Percentiles rank a stretch among this genome's conserved stretches.
Evolutionary conservation across 805 yeast genomes (phyloP).

Genomic region (Teunomyces gatunensis): DNA sequence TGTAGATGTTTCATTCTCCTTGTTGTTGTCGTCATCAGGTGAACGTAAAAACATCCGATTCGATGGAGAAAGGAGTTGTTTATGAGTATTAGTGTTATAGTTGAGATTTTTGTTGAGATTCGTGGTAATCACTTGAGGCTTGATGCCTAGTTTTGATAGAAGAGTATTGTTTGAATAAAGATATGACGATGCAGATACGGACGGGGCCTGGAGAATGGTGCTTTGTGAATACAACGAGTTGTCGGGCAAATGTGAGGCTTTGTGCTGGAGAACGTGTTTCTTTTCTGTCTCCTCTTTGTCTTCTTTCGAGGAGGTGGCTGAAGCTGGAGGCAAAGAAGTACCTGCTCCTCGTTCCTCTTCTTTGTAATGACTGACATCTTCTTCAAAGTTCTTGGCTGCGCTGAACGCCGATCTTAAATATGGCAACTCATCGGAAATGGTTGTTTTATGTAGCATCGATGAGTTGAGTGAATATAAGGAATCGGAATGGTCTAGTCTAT

Average conservation of each 20-base stretch:
- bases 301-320: neutral
- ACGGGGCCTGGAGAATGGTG: constrained; percentile 18
- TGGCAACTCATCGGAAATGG: constrained; percentile 64
- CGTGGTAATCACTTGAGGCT: constrained; percentile 39
- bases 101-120: constrained; percentile 19
- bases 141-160: constrained; percentile 38
- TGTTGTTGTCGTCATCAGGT: constrained; percentile 13
- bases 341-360: constrained; percentile 13
- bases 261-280: constrained; percentile 21
- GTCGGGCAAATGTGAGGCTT: constrained; percentile 26
- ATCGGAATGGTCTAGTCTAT: constrained; percentile 19
- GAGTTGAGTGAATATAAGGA: constrained; percentile 31
- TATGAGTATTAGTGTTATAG: constrained; percentile 5
- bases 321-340: neutral
- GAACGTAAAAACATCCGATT: constrained; percentile 2
- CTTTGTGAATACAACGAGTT: constrained; percentile 35
- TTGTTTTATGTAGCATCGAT: constrained; percentile 45
- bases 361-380: constrained; percentile 35
- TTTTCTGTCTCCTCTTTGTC: constrained; percentile 5
- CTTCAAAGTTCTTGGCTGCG: constrained; percentile 57
- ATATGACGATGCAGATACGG: constrained; percentile 29
- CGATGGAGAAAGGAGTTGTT: neutral
- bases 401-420: constrained; percentile 64
- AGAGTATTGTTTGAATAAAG: constrained; percentile 34
- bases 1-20: constrained; percentile 15